Conservation (phyloP, 768 basidiomycete genomes). For the Chalciporus chontae region DNA sequence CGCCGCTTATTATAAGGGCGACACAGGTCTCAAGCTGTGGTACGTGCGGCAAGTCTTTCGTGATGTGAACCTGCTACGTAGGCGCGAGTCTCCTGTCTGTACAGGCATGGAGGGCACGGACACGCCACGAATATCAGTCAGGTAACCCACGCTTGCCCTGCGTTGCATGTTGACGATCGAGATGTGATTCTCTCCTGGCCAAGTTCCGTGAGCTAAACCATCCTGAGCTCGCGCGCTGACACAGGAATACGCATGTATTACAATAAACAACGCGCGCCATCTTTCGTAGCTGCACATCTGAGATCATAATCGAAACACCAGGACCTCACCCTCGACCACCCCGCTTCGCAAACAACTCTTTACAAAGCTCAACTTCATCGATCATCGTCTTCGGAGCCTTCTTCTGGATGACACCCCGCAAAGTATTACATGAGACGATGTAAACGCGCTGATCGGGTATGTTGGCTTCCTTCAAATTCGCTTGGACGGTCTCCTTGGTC, state of each 20-base stretch:
- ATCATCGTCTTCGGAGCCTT: slow-evolving; percentile 5
- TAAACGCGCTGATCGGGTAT: slow-evolving; percentile 21
- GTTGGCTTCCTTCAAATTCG: slow-evolving; percentile 12
- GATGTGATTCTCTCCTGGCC: too few relatives aligned
- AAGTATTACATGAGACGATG: slow-evolving; percentile 15
- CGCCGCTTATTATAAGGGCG: background rate
- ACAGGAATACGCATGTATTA: background rate
- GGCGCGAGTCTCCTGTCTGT: background rate
- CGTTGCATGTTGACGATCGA: too few relatives aligned
- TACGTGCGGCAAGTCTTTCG: background rate
- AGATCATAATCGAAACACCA: background rate
- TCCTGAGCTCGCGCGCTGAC: too few relatives aligned
- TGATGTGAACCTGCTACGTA: background rate
- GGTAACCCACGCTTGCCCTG: too few relatives aligned
- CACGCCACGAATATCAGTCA: background rate
- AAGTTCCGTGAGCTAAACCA: too few relatives aligned
- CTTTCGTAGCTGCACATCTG: background rate
- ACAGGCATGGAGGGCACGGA: background rate
- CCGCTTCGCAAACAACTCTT: background rate
- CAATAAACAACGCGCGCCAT: background rate
- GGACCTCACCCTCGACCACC: background rate
- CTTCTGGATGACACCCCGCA: slow-evolving; percentile 10
- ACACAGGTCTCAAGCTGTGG: background rate
- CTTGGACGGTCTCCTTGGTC: slow-evolving; percentile 13
- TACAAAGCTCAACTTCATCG: slow-evolving; percentile 13